phyloP scores from a whole-genome alignment of 306 rosid genomes.

The Cucurbita pepo region DNA sequence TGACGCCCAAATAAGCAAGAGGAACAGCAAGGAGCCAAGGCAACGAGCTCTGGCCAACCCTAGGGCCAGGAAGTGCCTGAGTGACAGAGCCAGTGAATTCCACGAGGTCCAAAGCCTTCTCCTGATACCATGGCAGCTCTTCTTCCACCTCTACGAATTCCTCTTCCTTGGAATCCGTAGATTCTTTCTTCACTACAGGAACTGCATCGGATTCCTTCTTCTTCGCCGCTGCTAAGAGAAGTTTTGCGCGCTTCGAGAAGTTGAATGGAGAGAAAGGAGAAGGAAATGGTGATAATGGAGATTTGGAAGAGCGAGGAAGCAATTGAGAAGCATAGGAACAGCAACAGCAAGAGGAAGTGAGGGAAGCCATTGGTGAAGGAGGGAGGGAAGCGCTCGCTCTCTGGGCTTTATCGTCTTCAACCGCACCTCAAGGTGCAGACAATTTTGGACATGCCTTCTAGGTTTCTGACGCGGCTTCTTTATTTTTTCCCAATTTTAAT shows the following conservation, averaged over 20 bases:
- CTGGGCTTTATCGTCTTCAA: conserved; percentile 5
- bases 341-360: neutral
- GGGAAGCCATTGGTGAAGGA: neutral
- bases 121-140: conserved; percentile 90
- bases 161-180: neutral
- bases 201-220: conserved; percentile 11
- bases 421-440: neutral
- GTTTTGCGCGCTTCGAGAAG: neutral
- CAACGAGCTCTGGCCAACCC: conserved; percentile 70
- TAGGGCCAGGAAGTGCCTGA: conserved; percentile 80
- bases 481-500: neutral
- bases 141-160: conserved; percentile 44
- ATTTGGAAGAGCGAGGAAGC: conserved; percentile 10
- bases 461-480: neutral
- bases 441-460: neutral
- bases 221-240: conserved; percentile 13
- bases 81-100: conserved; percentile 91
- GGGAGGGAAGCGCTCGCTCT: neutral
- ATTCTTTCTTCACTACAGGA: conserved; percentile 6
- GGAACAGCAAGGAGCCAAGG: conserved; percentile 92
- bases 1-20: conserved; percentile 48
- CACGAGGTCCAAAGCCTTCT: conserved; percentile 78
- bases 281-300: neutral
- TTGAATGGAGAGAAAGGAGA: neutral
- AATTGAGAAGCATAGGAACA: conserved; percentile 23